A percentile compares a stretch with the other conserved stretches of the same genome.
phyloP scores from a whole-genome alignment of 2,329 filamentous ascomycete species.

The Verticillium isaacii region DNA sequence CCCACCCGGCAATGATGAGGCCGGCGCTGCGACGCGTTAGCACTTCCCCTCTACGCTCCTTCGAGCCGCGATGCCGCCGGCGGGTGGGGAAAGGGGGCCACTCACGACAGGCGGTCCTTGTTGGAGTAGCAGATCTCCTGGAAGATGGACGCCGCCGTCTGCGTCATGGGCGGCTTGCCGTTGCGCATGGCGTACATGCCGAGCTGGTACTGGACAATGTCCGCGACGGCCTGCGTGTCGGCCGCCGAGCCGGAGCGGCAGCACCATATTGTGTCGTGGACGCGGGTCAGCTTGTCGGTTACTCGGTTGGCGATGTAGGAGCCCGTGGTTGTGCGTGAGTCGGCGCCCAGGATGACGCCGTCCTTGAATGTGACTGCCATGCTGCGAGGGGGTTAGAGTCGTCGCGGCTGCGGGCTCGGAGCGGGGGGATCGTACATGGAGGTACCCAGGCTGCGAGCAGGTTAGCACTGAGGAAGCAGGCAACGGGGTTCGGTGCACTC shows the following conservation, averaged over 20 bases:
- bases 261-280: slow-evolving; percentile 99
- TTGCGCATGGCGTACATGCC: slow-evolving; percentile 89
- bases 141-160: slow-evolving; percentile 92
- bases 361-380: slow-evolving; percentile 99
- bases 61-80: background rate
- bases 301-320: slow-evolving; percentile 99
- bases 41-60: background rate
- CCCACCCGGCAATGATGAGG: slow-evolving; percentile 98
- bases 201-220: slow-evolving; percentile 96
- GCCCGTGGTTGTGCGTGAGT: slow-evolving; percentile 95
- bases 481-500: slow-evolving; percentile 32
- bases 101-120: slow-evolving; percentile 86
- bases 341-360: slow-evolving; percentile 94
- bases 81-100: slow-evolving; percentile 7
- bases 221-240: slow-evolving; percentile 95
- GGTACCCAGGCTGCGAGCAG: slow-evolving; percentile 71
- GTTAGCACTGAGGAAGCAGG: slow-evolving; percentile 21
- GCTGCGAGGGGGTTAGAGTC: slow-evolving; percentile 40
- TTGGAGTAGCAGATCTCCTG: slow-evolving; percentile 98
- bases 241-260: slow-evolving; percentile 96
- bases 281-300: slow-evolving; percentile 97
- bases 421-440: slow-evolving; percentile 71
- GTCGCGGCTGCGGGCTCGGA: slow-evolving; percentile 9
- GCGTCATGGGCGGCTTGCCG: slow-evolving; percentile 85
- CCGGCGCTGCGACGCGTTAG: slow-evolving; percentile 60